phyloP scores from a whole-genome alignment of 768 basidiomycete genomes.

The Lactifluus subvellereus region DNA sequence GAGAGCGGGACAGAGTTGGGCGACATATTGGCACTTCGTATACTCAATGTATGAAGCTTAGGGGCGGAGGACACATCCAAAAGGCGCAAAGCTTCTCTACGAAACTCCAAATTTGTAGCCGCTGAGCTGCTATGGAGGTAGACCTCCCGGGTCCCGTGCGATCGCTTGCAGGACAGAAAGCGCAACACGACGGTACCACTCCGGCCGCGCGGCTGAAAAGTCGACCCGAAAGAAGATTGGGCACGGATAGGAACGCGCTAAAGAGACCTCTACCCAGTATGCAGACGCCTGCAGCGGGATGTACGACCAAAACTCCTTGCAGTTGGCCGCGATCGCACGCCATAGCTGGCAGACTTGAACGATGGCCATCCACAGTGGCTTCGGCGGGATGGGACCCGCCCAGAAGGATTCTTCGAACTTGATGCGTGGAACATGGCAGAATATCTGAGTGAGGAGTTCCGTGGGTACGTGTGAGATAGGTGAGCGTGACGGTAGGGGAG shows the following conservation, averaged over 20 bases:
- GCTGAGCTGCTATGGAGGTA: neutral
- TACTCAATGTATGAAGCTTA: neutral
- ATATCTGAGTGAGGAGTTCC: conserved; percentile 11
- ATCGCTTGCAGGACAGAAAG: conserved; percentile 3
- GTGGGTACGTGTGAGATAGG: conserved; percentile 6
- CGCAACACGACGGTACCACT: neutral
- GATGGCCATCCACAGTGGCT: conserved; percentile 4
- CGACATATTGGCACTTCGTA: neutral
- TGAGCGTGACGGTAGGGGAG: neutral
- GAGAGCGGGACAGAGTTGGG: neutral
- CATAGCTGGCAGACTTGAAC: conserved; percentile 4
- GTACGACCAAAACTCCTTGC: conserved; percentile 11
- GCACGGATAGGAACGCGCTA: conserved; percentile 1
- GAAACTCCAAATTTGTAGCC: neutral
- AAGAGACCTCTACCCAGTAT: conserved; percentile 2
- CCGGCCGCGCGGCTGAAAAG: neutral
- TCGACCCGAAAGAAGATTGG: conserved; percentile 6
- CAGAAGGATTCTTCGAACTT: conserved; percentile 5
- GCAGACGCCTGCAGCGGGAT: conserved; percentile 1
- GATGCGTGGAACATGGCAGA: conserved; percentile 11
- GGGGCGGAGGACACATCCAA: neutral
- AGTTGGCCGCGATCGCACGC: neutral
- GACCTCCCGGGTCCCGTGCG: conserved; percentile 4
- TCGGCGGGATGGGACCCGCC: too few relatives aligned
- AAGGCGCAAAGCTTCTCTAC: neutral